phyloP scores from a whole-genome alignment of 371 early-diverging fungal genomes.

The Apophysomyces variabilis region DNA sequence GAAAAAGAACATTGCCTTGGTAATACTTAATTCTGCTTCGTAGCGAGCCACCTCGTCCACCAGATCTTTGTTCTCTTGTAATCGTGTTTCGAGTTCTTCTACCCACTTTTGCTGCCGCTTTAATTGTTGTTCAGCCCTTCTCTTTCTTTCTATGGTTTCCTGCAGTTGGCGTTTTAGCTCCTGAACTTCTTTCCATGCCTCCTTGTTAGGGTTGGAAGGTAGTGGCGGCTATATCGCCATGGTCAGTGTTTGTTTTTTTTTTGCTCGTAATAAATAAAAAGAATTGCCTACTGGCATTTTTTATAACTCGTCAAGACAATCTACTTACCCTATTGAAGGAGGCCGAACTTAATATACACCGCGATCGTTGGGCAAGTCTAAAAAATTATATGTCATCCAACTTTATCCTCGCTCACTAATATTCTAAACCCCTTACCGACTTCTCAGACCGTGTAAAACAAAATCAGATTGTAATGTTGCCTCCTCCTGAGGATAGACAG shows the following conservation, averaged over 20 bases:
- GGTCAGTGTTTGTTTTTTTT: background rate
- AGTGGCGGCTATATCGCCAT: background rate
- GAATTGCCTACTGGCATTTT: too few relatives aligned
- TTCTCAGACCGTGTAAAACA: background rate
- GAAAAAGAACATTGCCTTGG: slow-evolving; percentile 22
- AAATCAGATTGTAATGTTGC: background rate
- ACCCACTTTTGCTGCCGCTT: slow-evolving; percentile 22
- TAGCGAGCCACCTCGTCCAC: slow-evolving; percentile 39
- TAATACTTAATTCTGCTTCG: slow-evolving; percentile 47
- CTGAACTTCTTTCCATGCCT: background rate
- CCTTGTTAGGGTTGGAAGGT: background rate
- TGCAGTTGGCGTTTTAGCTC: slow-evolving; percentile 18
- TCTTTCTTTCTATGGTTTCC: background rate
- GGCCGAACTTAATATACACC: background rate
- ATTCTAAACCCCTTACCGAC: background rate
- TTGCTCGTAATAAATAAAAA: background rate
- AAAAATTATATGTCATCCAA: background rate
- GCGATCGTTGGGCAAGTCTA: background rate
- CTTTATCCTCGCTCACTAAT: background rate
- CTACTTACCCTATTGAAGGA: background rate
- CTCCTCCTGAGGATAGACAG: background rate
- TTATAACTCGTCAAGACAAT: background rate
- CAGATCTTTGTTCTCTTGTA: slow-evolving; percentile 22
- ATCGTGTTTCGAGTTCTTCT: slow-evolving; percentile 17
- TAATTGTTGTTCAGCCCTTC: background rate